Conservation (phyloP, 75 land plant genomes). For the Pseudotsuga menziesii region DNA sequence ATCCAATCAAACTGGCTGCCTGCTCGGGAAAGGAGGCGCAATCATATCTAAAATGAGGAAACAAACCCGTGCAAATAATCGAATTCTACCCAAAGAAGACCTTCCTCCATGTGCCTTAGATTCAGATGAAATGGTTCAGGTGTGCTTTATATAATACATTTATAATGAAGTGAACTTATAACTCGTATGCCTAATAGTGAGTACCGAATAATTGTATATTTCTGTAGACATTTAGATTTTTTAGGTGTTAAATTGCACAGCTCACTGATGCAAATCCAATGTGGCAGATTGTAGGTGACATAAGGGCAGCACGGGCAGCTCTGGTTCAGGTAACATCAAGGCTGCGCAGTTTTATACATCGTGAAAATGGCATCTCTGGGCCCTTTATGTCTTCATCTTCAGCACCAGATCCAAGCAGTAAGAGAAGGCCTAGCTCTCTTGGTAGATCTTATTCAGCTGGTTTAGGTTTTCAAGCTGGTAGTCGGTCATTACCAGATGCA, state of each 20-base stretch:
- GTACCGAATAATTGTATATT: background rate
- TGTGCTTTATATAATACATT: conserved; percentile 9
- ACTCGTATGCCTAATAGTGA: background rate
- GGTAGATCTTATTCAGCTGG: conserved; percentile 10
- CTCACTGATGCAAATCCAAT: background rate
- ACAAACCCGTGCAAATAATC: conserved; percentile 58
- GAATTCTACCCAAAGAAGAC: conserved; percentile 56
- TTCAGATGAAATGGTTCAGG: conserved; percentile 78
- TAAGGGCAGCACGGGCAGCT: conserved; percentile 75
- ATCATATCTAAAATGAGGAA: conserved; percentile 54
- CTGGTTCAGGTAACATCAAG: conserved; percentile 66
- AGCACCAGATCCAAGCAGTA: background rate
- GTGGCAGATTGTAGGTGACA: conserved; percentile 78
- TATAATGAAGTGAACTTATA: background rate
- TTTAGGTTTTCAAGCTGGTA: conserved; percentile 21
- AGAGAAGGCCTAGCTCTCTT: conserved; percentile 15
- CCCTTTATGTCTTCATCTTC: conserved; percentile 13
- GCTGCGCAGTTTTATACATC: conserved; percentile 46
- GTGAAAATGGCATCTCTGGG: conserved; percentile 32
- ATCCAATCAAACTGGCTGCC: conserved; percentile 61
- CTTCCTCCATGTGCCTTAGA: conserved; percentile 49
- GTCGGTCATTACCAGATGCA: background rate
- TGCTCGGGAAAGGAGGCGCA: conserved; percentile 57
- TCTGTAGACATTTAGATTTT: background rate
- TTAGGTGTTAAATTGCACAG: background rate